phyloP scores from a whole-genome alignment of 2,329 filamentous ascomycete genomes.

The Phoma sp. region DNA sequence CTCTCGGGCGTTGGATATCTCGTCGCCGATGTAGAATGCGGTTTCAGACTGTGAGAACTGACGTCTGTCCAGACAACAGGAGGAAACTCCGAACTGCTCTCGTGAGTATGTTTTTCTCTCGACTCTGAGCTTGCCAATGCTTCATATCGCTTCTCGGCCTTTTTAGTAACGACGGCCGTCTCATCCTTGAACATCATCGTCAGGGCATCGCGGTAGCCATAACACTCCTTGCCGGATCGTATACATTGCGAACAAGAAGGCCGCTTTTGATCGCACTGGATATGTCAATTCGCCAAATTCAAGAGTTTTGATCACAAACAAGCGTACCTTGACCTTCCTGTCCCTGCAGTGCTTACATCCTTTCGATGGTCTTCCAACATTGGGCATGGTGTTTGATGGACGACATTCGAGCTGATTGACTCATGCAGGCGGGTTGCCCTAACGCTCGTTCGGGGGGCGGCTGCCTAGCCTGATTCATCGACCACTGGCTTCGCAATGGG shows the following conservation, averaged over 20 bases:
- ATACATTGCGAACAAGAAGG: slow-evolving; percentile 44
- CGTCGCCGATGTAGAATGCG: not conserved
- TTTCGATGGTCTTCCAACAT: slow-evolving; percentile 41
- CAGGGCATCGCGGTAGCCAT: slow-evolving; percentile 41
- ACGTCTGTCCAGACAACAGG: not conserved
- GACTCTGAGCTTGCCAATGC: slow-evolving; percentile 16
- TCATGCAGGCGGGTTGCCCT: not conserved
- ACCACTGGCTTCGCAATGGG: not conserved
- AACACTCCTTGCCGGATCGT: slow-evolving; percentile 33
- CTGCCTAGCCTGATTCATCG: slow-evolving; percentile 4
- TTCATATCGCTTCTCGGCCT: slow-evolving; percentile 34
- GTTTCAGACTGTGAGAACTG: not conserved
- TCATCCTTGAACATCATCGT: slow-evolving; percentile 43
- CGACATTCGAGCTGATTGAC: slow-evolving; percentile 6
- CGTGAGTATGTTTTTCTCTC: not conserved
- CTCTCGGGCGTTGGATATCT: slow-evolving; percentile 24
- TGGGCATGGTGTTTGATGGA: slow-evolving; percentile 29
- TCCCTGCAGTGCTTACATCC: slow-evolving; percentile 42
- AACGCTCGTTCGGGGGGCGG: not conserved
- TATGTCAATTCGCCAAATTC: not conserved
- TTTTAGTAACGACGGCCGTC: slow-evolving; percentile 34
- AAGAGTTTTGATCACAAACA: no score
- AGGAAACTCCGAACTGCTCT: not conserved
- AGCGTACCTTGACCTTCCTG: slow-evolving; percentile 39
- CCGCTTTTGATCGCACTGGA: slow-evolving; percentile 42